Base-by-base conservation (phyloP, 345 rosid genomes). In the Aquilaria sinensis region DNA sequence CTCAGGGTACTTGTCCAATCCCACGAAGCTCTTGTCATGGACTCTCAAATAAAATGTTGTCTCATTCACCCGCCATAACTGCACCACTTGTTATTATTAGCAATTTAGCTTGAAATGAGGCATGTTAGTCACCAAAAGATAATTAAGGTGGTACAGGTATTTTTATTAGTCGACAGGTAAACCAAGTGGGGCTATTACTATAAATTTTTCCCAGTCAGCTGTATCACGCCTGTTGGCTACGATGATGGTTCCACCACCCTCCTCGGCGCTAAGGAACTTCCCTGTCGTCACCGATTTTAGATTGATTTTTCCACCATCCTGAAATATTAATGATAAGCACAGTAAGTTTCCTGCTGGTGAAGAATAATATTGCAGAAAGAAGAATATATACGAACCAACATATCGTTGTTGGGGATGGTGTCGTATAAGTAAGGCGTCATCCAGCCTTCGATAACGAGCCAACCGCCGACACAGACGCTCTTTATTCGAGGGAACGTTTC, bases 401-500 rank as follows among this genome's bases (percentile, higher is more conserved):
- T 80, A 67, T 83, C 80, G 56, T 71, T 76, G 74, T 80, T 78
- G 68, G 81, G 63, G 68, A 83, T 80, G 60, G 77, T 78, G 32
- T 83, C 72, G 14, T 80, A 83, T 14, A 83, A 83, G 61, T 81
- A 74, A 45, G 85, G 88, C 49, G 74, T 74, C 53, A 78, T 83
- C 88, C 85, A 80, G 37, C 83, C 83, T 80, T 80, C 88, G 1
- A 80, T 68, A 5, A 83, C 85, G 2, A 80, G 75, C 88, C 88
- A 83, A 4, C 88, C 88, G 51, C 88, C 85, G 29, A 83, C 81
- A 63, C 72, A 78, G 52, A 74, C 88, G 10, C 83, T 85, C 72
- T 65, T 72, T 9, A 76, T 31, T 61, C 43, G 54, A 34, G 57
- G 43, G 43, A 5, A 37, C 8, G 43, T 5, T 3, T 37, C 43